These are phyloP conservation scores for Citropsis articulata DNA, from an alignment of 345 rosid genomes.

Conservation along the genomic window DNA sequence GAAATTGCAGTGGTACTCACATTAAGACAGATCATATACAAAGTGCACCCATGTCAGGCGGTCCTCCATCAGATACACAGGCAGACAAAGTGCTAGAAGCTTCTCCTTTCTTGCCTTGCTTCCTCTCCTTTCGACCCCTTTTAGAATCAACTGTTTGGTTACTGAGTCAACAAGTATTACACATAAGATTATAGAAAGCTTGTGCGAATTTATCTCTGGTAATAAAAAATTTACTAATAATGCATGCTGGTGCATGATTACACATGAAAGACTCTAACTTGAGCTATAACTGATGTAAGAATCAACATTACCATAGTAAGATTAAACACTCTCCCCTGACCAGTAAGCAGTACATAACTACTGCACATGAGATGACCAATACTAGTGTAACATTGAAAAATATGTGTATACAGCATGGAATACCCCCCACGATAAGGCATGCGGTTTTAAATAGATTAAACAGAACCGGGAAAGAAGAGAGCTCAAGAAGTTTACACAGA, in stretches of 20 bases:
- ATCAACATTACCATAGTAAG: background rate
- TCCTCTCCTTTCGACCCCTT: slow-evolving; percentile 56
- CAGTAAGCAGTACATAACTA: background rate
- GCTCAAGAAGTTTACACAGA: slow-evolving; percentile 44
- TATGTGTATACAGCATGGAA: background rate
- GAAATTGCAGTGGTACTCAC: slow-evolving; percentile 12
- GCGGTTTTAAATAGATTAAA: slow-evolving; percentile 8
- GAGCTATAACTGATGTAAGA: background rate
- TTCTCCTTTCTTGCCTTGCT: slow-evolving; percentile 51
- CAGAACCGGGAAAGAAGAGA: slow-evolving; percentile 9
- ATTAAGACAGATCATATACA: slow-evolving; percentile 49
- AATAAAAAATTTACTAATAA: background rate
- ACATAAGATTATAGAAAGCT: slow-evolving; percentile 5
- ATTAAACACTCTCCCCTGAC: background rate
- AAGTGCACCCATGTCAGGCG: slow-evolving; percentile 80
- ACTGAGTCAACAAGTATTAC: slow-evolving; percentile 25
- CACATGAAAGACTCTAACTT: background rate
- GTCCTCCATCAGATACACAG: slow-evolving; percentile 43
- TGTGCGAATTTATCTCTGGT: background rate
- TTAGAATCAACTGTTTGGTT: slow-evolving; percentile 48
- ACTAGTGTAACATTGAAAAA: background rate
- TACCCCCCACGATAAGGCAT: background rate
- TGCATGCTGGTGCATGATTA: background rate
- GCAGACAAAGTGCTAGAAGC: slow-evolving; percentile 29
- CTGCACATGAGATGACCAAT: background rate